Base-by-base conservation (phyloP, 805 yeast genomes). In the Ogataea methylovora region DNA sequence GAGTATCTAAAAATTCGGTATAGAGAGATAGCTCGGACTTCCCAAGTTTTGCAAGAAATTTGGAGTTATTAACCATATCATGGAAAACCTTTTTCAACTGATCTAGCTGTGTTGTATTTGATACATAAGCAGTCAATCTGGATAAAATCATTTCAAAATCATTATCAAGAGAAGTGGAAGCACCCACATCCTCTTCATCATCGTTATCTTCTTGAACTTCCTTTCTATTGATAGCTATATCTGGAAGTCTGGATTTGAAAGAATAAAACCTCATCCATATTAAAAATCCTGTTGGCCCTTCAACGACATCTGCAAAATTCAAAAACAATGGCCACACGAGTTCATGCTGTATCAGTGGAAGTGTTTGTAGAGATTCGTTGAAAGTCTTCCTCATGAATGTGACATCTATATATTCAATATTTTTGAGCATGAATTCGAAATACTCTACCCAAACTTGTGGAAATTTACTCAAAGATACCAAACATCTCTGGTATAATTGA, bases 301-400 rank as follows among this genome's bases (percentile, higher is more conserved):
- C 69, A 16, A 65, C 56, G 1, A 40, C 33, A 29, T 57, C 57
- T 1, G 75, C 74, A 53, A 67, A 73, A 15, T 58, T 44, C 29
- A 80, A 56, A 37, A 74, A 82, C 39, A 68, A 48, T 1, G 65
- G 57, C 72, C 92, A 72, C 22, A 81, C 67, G 20, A 60, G 42
- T 4, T 67, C 66, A 51, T 79, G 86, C 37, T 73, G 77, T 0
- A 71, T 50, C 5, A 66, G 34, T 0, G 82, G 74, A 10, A 81
- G 45, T 4, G 57, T 41, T 34, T 61, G 59, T 8, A 83, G 52
- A 0, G 80, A 69, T 20, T 51, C 45, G 45, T 79, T 71, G 47
- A 79, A 76, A 4, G 56, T 54, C 4, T 49, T 48, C 27, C 79
- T 54, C 11, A 67, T 63, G 24, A 48, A 38, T 0, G 69, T 54